A percentile compares a stretch with the other conserved stretches of the same genome.
phyloP scores from a whole-genome alignment of 495 filamentous ascomycete genomes.

The Cercophora samala region DNA sequence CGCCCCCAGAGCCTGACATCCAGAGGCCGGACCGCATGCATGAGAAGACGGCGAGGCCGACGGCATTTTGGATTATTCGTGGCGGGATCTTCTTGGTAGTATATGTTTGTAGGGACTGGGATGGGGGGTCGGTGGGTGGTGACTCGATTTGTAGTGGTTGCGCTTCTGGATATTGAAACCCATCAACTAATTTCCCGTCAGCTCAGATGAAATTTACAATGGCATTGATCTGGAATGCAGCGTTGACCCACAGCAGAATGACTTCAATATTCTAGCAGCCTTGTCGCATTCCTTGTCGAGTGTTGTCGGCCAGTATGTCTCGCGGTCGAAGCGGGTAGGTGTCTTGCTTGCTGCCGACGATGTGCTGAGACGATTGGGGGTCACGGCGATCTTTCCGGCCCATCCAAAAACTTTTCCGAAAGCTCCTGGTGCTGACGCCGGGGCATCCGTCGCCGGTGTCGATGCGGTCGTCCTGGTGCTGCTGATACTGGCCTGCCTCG shows the following conservation, averaged over 20 bases:
- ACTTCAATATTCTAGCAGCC: slow-evolving; percentile 76
- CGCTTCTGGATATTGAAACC: slow-evolving; percentile 42
- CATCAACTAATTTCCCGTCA: slow-evolving; percentile 37
- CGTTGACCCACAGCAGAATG: slow-evolving; percentile 63
- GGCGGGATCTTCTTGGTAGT: slow-evolving; percentile 80
- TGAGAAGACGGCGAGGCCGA: slow-evolving; percentile 86
- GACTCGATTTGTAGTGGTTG: slow-evolving; percentile 18
- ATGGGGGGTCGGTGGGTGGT: slow-evolving; percentile 35
- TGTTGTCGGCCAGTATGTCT: slow-evolving; percentile 76
- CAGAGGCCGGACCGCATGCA: slow-evolving; percentile 90
- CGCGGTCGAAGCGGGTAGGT: slow-evolving; percentile 48
- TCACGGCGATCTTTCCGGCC: slow-evolving; percentile 43
- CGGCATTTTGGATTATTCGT: slow-evolving; percentile 76
- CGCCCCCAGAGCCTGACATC: slow-evolving; percentile 83
- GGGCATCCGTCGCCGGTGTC: slow-evolving; percentile 21
- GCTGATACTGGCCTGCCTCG: slow-evolving; percentile 31
- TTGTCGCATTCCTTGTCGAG: slow-evolving; percentile 85
- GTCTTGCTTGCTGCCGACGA: slow-evolving; percentile 55
- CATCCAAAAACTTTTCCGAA: slow-evolving; percentile 46
- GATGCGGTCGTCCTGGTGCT: slow-evolving; percentile 18
- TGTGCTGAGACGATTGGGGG: slow-evolving; percentile 34
- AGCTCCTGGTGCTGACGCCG: slow-evolving; percentile 28
- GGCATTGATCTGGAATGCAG: not conserved
- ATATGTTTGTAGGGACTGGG: slow-evolving; percentile 26
- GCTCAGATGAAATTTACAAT: not conserved